phyloP scores from a whole-genome alignment of 2,329 filamentous ascomycete species.

The Ascochyta pisi region DNA sequence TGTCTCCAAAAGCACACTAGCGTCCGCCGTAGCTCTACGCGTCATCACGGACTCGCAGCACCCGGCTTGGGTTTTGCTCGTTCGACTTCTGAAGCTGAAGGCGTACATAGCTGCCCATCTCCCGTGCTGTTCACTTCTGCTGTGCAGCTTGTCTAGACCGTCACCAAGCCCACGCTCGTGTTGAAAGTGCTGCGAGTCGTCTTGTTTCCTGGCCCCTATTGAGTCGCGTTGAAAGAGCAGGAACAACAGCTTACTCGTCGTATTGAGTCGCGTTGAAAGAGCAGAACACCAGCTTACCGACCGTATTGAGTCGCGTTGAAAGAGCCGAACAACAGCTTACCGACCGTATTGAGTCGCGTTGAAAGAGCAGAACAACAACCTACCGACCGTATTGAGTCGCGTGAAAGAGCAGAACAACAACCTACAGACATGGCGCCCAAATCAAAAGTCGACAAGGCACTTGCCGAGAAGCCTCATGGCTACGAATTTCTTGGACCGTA shows the following conservation, averaged over 20 bases:
- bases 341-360: too few species aligned
- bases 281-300: too few species aligned
- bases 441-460: slow-evolving; percentile 27
- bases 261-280: too few species aligned
- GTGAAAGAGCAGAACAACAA: background rate
- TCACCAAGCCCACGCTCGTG: background rate
- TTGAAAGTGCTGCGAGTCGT: too few species aligned
- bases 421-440: slow-evolving; percentile 36
- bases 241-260: too few species aligned
- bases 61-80: slow-evolving; percentile 28
- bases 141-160: background rate
- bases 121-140: too few species aligned
- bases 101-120: background rate
- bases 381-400: background rate
- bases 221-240: too few species aligned
- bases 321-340: too few species aligned
- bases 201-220: too few species aligned
- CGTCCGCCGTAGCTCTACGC: slow-evolving; percentile 23
- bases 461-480: slow-evolving; percentile 43
- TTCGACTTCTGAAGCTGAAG: slow-evolving; percentile 20
- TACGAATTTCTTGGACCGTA: slow-evolving; percentile 53
- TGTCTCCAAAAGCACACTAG: background rate
- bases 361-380: background rate
- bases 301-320: too few species aligned
- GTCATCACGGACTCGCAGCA: slow-evolving; percentile 32